Percentiles rank a stretch among this genome's conserved stretches.
phyloP scores from a whole-genome alignment of 768 basidiomycete genomes.

The Phaffia tasmanica region DNA sequence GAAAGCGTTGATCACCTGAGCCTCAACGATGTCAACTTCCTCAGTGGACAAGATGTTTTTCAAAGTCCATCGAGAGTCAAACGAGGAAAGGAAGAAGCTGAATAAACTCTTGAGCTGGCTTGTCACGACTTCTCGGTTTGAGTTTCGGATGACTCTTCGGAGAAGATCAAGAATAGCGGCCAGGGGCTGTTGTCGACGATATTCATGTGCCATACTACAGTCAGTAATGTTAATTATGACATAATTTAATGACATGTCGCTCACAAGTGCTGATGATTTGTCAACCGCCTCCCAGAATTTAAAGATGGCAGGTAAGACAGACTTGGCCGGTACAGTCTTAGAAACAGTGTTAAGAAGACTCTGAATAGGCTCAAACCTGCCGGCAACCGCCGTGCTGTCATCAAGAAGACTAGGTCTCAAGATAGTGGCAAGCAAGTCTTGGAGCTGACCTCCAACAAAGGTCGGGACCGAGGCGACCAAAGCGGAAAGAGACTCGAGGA shows the following conservation, averaged over 20 bases:
- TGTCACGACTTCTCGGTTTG: conserved; percentile 53
- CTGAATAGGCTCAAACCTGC: conserved; percentile 33
- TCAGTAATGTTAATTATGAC: no score
- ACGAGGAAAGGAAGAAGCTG: conserved; percentile 65
- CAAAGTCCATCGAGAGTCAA: conserved; percentile 46
- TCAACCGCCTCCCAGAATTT: conserved; percentile 37
- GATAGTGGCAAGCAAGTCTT: conserved; percentile 29
- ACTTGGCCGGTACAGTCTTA: conserved; percentile 57
- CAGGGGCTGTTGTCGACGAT: conserved; percentile 28
- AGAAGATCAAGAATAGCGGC: conserved; percentile 59
- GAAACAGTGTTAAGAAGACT: conserved; percentile 54
- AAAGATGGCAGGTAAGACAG: conserved; percentile 54
- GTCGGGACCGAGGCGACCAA: conserved; percentile 64
- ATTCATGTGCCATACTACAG: no score
- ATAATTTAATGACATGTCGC: not conserved
- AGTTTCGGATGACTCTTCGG: conserved; percentile 53
- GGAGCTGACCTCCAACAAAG: conserved; percentile 44
- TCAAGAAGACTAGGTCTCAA: conserved; percentile 24
- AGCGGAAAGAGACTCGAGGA: conserved; percentile 50
- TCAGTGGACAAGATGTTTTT: conserved; percentile 3
- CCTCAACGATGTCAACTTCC: conserved; percentile 32
- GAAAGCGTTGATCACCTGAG: conserved; percentile 57
- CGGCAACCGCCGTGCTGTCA: not conserved
- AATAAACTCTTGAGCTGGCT: conserved; percentile 59
- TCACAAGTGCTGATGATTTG: conserved; percentile 29